Conservation (phyloP, 306 rosid genomes). For the Lathyrus sativus region DNA sequence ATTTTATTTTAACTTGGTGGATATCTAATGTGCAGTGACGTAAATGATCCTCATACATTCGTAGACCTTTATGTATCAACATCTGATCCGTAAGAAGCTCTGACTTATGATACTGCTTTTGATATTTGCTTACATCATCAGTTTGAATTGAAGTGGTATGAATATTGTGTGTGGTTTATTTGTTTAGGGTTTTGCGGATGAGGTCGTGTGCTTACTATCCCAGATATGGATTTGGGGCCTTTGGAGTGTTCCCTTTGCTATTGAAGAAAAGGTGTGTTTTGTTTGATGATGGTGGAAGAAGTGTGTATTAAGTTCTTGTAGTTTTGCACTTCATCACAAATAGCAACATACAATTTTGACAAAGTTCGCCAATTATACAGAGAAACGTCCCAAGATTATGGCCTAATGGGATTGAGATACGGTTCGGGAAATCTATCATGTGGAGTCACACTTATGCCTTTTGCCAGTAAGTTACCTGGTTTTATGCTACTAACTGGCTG, state of each 20-base stretch:
- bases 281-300: constrained; percentile 40
- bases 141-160: constrained; percentile 33
- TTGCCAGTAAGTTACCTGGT: constrained; percentile 57
- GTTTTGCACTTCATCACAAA: constrained; percentile 34
- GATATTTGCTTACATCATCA: neutral
- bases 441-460: constrained; percentile 76
- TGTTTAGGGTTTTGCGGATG: constrained; percentile 76
- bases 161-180: constrained; percentile 29
- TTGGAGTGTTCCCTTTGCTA: constrained; percentile 78
- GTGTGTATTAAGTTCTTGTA: constrained; percentile 32
- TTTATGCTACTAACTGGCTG: constrained; percentile 24
- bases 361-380: constrained; percentile 50
- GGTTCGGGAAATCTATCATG: constrained; percentile 75
- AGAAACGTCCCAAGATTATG: constrained; percentile 67
- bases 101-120: constrained; percentile 5
- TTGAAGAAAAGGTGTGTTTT: constrained; percentile 66
- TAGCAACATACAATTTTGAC: constrained; percentile 39
- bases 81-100: constrained; percentile 73
- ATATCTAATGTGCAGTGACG: constrained; percentile 64
- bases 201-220: constrained; percentile 79
- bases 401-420: constrained; percentile 86
- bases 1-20: constrained; percentile 24
- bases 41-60: constrained; percentile 87
- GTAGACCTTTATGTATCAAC: constrained; percentile 81
- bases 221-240: constrained; percentile 86